Percentiles rank a stretch among this genome's conserved stretches.
Conservation (phyloP, 2,329 filamentous ascomycete species). For the Fonsecaea erecta region DNA sequence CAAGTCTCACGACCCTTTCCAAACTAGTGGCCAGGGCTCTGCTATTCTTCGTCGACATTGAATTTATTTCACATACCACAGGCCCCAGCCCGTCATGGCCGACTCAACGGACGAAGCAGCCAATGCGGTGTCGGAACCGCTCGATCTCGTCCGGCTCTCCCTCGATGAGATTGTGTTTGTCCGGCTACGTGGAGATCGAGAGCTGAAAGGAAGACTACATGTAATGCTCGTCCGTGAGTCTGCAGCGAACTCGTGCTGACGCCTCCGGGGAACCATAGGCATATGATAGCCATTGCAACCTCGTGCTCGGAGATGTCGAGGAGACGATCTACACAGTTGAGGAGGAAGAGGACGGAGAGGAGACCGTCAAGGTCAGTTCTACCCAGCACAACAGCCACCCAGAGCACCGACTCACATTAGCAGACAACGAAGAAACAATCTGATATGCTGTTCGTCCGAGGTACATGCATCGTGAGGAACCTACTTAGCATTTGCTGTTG, state of each 20-base stretch:
- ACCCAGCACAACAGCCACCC: background rate
- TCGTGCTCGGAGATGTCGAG: slow-evolving; percentile 93
- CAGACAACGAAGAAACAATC: slow-evolving; percentile 95
- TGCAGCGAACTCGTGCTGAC: slow-evolving; percentile 31
- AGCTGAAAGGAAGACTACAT: slow-evolving; percentile 92
- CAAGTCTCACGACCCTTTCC: slow-evolving; percentile 1
- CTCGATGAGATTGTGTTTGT: slow-evolving; percentile 95
- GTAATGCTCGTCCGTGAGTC: slow-evolving; percentile 60
- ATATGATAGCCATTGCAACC: slow-evolving; percentile 97
- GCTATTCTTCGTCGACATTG: background rate
- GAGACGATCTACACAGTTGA: slow-evolving; percentile 96
- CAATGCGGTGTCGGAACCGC: slow-evolving; percentile 80
- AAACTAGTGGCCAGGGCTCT: background rate
- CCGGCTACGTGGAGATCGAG: slow-evolving; percentile 92
- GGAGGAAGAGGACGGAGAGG: slow-evolving; percentile 78
- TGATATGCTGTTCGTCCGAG: slow-evolving; percentile 98
- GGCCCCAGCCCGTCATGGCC: slow-evolving; percentile 64
- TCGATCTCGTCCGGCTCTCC: slow-evolving; percentile 92
- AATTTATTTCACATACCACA: background rate
- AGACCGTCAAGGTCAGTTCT: slow-evolving; percentile 69
- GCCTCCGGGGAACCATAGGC: slow-evolving; percentile 61
- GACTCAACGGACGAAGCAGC: slow-evolving; percentile 74
- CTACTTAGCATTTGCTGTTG: background rate
- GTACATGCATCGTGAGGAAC: slow-evolving; percentile 56
- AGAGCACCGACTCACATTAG: slow-evolving; percentile 8